Conservation (phyloP, 345 rosid genomes). For the Dipteronia dyeriana region DNA sequence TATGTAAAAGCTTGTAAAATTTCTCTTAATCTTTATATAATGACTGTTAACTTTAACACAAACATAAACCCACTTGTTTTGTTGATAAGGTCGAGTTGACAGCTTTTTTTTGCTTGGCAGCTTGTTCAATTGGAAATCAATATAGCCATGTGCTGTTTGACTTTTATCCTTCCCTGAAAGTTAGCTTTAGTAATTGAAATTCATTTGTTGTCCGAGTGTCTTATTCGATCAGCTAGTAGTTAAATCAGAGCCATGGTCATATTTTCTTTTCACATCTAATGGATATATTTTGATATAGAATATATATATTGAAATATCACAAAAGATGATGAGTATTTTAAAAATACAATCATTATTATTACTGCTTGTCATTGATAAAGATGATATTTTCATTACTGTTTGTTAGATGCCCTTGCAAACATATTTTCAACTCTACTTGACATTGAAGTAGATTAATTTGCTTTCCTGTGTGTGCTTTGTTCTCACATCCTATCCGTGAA, state of each 20-base stretch:
- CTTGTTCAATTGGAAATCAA: not conserved
- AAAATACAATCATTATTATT: too few relatives aligned
- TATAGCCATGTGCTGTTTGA: not conserved
- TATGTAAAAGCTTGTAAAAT: not conserved
- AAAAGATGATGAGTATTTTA: too few relatives aligned
- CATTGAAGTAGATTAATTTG: not conserved
- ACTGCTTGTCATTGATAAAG: not conserved
- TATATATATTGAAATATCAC: too few relatives aligned
- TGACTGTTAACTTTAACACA: not conserved
- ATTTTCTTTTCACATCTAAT: not conserved
- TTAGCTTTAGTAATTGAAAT: not conserved
- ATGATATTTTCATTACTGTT: not conserved
- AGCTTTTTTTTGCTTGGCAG: not conserved
- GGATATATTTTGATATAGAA: too few relatives aligned
- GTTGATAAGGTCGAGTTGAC: not conserved
- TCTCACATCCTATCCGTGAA: conserved; percentile 1
- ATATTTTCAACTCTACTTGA: not conserved
- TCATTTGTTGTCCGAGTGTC: not conserved
- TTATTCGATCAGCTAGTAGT: not conserved
- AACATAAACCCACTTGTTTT: not conserved
- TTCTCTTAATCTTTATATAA: not conserved
- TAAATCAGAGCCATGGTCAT: not conserved
- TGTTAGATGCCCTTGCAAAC: not conserved
- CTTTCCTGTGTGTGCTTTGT: not conserved
- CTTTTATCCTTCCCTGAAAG: not conserved